A percentile compares a stretch with the other conserved stretches of the same genome.
These are phyloP conservation scores for Cymbopogon flexuosus DNA, from an alignment of 202 grass and related monocot species.

Conservation along the genomic window DNA sequence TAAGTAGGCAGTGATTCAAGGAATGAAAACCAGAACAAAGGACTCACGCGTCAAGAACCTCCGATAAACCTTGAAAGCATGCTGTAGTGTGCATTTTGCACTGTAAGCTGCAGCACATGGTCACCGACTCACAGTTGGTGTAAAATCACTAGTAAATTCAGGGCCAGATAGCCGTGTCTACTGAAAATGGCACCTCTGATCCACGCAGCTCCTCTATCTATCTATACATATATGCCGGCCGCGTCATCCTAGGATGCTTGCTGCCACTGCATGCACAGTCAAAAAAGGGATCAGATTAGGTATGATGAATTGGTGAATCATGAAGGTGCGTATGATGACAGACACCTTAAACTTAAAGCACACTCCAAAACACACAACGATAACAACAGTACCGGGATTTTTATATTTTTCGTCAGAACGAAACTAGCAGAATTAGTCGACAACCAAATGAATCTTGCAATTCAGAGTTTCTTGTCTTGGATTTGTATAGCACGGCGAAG, in stretches of 20 bases:
- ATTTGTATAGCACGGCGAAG: not conserved
- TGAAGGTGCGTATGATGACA: constrained; percentile 13
- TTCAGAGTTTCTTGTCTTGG: not conserved
- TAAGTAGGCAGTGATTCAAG: not conserved
- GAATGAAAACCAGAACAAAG: not conserved
- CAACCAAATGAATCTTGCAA: not conserved
- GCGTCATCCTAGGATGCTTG: not conserved
- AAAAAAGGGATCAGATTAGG: constrained; percentile 1
- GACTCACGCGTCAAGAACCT: not conserved
- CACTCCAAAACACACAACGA: not conserved
- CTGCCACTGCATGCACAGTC: not conserved
- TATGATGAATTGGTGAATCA: constrained; percentile 1
- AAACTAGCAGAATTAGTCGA: not conserved
- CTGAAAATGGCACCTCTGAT: not conserved
- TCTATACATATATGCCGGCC: constrained; percentile 4
- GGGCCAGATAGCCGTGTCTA: not conserved
- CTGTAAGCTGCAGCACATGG: not conserved
- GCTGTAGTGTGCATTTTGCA: not conserved
- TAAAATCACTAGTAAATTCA: not conserved
- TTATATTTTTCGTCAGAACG: not conserved
- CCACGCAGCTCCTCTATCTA: not conserved
- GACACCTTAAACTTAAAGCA: constrained; percentile 21
- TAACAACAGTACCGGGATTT: too few species aligned
- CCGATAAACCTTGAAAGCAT: not conserved
- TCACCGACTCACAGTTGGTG: not conserved